A percentile compares a stretch with the other conserved stretches of the same genome.
Evolutionary conservation across 805 yeast species (phyloP).

Genomic region (Saccharomycopsis fermentans): DNA sequence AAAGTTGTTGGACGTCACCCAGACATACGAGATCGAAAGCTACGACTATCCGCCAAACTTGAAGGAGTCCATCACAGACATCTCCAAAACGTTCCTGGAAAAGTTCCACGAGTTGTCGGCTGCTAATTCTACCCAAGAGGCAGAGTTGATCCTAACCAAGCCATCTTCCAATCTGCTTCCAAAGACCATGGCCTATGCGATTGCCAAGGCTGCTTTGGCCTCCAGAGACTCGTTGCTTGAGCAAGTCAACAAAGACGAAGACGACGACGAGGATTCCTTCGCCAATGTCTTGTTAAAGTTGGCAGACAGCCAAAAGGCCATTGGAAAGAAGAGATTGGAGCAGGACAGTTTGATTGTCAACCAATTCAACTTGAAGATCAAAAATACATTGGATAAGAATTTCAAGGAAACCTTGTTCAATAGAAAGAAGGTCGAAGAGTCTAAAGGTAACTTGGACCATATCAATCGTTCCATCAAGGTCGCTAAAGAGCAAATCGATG

Average conservation of each 20-base stretch:
- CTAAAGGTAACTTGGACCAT: slow-evolving; percentile 62
- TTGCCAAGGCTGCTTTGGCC: slow-evolving; percentile 44
- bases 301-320: slow-evolving; percentile 46
- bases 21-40: slow-evolving; percentile 61
- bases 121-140: slow-evolving; percentile 58
- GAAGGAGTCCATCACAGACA: slow-evolving; percentile 53
- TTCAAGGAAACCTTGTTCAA: slow-evolving; percentile 51
- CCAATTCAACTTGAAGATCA: slow-evolving; percentile 50
- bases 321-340: slow-evolving; percentile 59
- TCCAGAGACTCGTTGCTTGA: slow-evolving; percentile 36
- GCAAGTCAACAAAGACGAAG: slow-evolving; percentile 22
- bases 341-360: slow-evolving; percentile 56
- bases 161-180: slow-evolving; percentile 34
- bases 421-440: slow-evolving; percentile 59
- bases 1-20: slow-evolving; percentile 39
- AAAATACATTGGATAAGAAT: slow-evolving; percentile 41
- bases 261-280: slow-evolving; percentile 38
- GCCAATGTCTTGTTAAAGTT: slow-evolving; percentile 43
- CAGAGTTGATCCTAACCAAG: slow-evolving; percentile 42
- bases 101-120: slow-evolving; percentile 50
- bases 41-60: slow-evolving; percentile 80
- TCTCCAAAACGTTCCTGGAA: slow-evolving; percentile 45
- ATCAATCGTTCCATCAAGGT: slow-evolving; percentile 47
- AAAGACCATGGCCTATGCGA: slow-evolving; percentile 65
- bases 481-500: slow-evolving; percentile 21